A percentile compares a stretch with the other conserved stretches of the same genome.
Evolutionary conservation across 176 grass and related monocot species (phyloP).

Genomic region (Rhynchospora tenuis): DNA sequence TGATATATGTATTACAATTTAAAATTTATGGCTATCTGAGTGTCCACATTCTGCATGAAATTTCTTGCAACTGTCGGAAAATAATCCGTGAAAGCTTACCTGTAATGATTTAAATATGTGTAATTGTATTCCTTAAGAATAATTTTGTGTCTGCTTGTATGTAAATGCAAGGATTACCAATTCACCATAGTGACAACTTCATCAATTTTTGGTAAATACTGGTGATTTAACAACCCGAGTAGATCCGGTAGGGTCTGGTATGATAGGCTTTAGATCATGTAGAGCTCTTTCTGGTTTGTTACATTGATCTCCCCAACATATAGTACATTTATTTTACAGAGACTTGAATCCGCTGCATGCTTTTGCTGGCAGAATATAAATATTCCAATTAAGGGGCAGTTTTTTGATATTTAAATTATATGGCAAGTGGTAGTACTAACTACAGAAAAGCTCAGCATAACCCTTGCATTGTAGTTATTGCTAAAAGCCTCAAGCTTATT

Average conservation of each 20-base stretch:
- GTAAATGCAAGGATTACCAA: conserved; percentile 2
- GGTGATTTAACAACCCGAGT: background rate
- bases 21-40: background rate
- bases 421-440: background rate
- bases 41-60: background rate
- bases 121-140: background rate
- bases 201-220: background rate
- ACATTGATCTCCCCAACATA: background rate
- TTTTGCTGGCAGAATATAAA: background rate
- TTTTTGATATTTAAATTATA: background rate
- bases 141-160: background rate
- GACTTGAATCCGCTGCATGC: background rate
- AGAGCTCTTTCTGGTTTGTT: background rate
- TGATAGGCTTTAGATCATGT: background rate
- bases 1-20: background rate
- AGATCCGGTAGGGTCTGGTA: background rate
- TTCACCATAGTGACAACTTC: background rate
- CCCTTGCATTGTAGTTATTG: background rate
- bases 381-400: background rate
- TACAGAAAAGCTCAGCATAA: background rate
- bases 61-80: background rate
- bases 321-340: conserved; percentile 1
- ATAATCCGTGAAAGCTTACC: background rate
- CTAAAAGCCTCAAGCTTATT: background rate
- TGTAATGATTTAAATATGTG: background rate